Conservation (phyloP, 2,329 filamentous ascomycete genomes). For the Fusarium denticulatum region DNA sequence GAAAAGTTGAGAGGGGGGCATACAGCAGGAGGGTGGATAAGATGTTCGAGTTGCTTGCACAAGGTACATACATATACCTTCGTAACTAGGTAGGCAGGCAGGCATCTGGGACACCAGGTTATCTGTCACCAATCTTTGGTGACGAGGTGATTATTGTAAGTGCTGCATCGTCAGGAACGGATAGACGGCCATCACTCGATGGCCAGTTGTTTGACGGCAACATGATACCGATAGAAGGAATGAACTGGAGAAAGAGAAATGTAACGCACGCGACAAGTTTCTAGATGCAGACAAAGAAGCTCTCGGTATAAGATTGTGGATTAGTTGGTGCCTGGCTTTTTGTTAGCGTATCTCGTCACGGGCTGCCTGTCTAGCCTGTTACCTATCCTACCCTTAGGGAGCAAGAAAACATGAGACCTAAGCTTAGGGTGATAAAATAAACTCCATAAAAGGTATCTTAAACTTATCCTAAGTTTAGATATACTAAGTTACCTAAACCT, state of each 20-base stretch:
- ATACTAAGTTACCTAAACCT: too few relatives aligned
- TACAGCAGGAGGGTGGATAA: not conserved
- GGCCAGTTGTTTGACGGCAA: not conserved
- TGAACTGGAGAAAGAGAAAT: not conserved
- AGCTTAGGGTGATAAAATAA: too few relatives aligned
- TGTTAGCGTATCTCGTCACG: not conserved
- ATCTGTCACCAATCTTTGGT: not conserved
- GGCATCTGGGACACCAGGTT: not conserved
- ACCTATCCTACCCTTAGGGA: not conserved
- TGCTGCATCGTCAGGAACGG: not conserved
- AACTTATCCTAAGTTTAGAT: too few relatives aligned
- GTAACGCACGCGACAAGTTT: slow-evolving; percentile 5
- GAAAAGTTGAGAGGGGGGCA: not conserved
- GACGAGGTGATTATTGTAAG: not conserved
- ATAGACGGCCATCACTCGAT: not conserved
- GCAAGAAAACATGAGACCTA: too few relatives aligned
- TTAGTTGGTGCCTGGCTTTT: not conserved
- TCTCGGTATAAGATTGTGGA: not conserved
- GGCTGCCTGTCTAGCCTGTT: not conserved
- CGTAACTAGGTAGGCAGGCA: not conserved
- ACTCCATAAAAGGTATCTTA: too few relatives aligned
- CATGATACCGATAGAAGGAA: not conserved
- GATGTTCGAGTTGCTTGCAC: not conserved
- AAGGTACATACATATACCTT: not conserved
- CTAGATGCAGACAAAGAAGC: slow-evolving; percentile 4